phyloP scores from a whole-genome alignment of 305 asterid genomes.

The Euphrasia arctica region DNA sequence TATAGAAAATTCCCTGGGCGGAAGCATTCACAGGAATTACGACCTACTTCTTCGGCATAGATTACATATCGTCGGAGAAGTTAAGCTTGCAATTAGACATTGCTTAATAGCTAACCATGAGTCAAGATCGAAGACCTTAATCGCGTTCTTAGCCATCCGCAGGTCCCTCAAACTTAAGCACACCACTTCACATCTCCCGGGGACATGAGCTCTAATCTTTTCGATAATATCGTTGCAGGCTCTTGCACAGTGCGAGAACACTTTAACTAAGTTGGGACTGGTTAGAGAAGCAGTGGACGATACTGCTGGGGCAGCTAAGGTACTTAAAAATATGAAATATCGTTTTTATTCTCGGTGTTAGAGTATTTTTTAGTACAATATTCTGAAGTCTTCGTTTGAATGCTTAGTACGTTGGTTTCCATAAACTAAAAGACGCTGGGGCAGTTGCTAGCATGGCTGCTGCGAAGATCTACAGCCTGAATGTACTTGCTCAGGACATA shows the following conservation, averaged over 20 bases:
- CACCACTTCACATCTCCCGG: conserved; percentile 16
- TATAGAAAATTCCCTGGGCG: conserved; percentile 92
- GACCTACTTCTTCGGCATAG: conserved; percentile 90
- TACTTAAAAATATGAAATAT: no score
- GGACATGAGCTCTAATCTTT: conserved; percentile 19
- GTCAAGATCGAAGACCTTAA: conserved; percentile 62
- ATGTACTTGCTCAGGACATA: conserved; percentile 88
- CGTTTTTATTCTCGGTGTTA: not conserved
- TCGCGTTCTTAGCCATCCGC: conserved; percentile 98
- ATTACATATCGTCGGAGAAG: conserved; percentile 98
- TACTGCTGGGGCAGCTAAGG: conserved; percentile 63
- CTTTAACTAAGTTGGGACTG: conserved; percentile 76
- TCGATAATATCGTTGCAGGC: conserved; percentile 55
- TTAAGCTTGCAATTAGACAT: conserved; percentile 85
- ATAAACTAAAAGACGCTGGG: conserved; percentile 80
- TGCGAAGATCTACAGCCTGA: conserved; percentile 72
- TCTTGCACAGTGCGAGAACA: conserved; percentile 98
- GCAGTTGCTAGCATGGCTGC: conserved; percentile 97
- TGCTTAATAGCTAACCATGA: conserved; percentile 84
- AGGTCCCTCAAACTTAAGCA: conserved; percentile 45
- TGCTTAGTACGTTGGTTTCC: conserved; percentile 70
- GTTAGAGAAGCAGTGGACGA: conserved; percentile 98
- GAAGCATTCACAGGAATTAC: conserved; percentile 95
- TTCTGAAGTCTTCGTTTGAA: not conserved
- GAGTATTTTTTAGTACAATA: not conserved